Evolutionary conservation across 192 early-diverging fungal species (phyloP), one percentile per base, ranked within the genome.

Genomic region (Umbelopsis sp.): DNA sequence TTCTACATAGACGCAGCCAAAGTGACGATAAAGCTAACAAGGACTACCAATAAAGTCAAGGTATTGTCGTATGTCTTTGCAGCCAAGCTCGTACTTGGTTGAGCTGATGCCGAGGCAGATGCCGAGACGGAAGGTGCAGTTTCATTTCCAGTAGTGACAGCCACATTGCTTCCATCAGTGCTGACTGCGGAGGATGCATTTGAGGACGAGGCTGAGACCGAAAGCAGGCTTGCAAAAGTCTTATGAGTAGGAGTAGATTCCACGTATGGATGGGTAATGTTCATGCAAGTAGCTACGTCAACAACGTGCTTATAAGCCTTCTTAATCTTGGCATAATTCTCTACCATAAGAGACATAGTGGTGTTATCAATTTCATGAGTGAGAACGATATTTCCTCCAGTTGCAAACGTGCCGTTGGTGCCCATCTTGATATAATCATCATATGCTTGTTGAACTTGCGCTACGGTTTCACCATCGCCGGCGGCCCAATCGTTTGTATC

Each of bases 401-500:
- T 69, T 12, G 69, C 49, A 52, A 50, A 78, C 13, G 69, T 66
- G 53, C 76, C 76, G 22, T 78, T 70, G 35, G 44, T 58, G 23
- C 76, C 76, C 72, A 70, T 73, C 4, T n/a, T n/a, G 21, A 78
- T 66, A 33, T 67, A 78, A 33, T 71, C 47, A 22, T 78, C 64
- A 20, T 78, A 78, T 18, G 55, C 67, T 20, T 69, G 10, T 27
- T 74, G 67, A 47, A 78, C 76, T 25, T 46, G 46, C 12, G 48
- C 10, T 7, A 67, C 0, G 33, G 76, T 41, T 10, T 66, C 65
- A 10, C 50, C 33, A 35, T 10, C 46, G 49, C 66, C 74, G 44
- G 78, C 78, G 45, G 64, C 61, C 74, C 81, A 84, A 64, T 87
- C 86, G 73, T 84, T 71, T 33, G 84, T 85, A 66, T 87, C 86